These are phyloP conservation scores for Candida jianshihensis DNA, from an alignment of 805 yeast species.

Conservation along the genomic window DNA sequence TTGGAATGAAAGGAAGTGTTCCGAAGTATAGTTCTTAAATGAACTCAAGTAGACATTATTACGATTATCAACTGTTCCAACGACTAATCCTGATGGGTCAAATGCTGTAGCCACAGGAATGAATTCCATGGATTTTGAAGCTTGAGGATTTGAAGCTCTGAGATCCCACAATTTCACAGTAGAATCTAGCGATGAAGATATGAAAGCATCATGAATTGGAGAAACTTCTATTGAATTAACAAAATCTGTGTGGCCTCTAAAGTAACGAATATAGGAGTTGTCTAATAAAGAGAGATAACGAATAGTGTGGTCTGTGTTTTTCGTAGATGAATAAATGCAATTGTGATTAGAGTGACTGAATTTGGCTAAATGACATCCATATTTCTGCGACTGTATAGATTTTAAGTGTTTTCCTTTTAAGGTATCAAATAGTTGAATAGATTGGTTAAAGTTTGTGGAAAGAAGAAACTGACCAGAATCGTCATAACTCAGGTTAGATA, in stretches of 20 bases:
- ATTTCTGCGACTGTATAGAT: conserved; percentile 76
- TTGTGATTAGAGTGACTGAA: conserved; percentile 71
- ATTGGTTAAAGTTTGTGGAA: conserved; percentile 73
- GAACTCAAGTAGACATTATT: conserved; percentile 55
- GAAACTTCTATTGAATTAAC: conserved; percentile 69
- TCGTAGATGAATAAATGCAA: conserved; percentile 80
- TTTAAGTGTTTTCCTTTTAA: conserved; percentile 60
- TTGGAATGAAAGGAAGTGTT: conserved; percentile 43
- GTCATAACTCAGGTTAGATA: conserved; percentile 72
- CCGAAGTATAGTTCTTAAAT: conserved; percentile 46
- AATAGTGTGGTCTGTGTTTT: conserved; percentile 63
- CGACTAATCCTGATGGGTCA: conserved; percentile 80
- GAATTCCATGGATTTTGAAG: conserved; percentile 44
- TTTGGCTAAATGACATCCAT: conserved; percentile 82
- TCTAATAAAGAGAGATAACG: conserved; percentile 72
- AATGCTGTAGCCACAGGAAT: conserved; percentile 55
- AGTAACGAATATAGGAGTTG: conserved; percentile 77
- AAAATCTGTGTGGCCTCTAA: conserved; percentile 75
- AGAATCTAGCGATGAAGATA: conserved; percentile 68
- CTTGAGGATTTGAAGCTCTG: conserved; percentile 58
- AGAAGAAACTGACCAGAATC: conserved; percentile 74
- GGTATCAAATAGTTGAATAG: conserved; percentile 76
- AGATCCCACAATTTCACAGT: conserved; percentile 87
- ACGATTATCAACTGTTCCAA: conserved; percentile 53
- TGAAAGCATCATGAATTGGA: conserved; percentile 57